Evolutionary conservation across 768 basidiomycete genomes (phyloP), one percentile per base, ranked within the genome.

Genomic region (Coprinopsis strossmayeri): DNA sequence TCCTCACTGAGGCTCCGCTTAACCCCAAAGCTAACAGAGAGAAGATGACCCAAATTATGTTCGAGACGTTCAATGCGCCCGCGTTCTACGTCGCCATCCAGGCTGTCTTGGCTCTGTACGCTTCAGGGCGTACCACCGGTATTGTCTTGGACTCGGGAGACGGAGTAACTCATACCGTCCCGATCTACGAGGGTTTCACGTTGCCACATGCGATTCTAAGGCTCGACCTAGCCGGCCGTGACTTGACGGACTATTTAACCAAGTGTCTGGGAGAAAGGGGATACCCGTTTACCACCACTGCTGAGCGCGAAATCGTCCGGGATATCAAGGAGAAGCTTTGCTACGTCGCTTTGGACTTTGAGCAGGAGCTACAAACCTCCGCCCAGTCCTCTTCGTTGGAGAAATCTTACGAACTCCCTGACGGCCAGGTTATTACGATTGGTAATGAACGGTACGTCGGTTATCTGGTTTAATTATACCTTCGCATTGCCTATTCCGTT

Each of bases 301-400:
- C 87, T 27, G 88, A 89, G 69, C 76, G 79, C 57, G 87, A 90
- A 77, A 88, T 92, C 50, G 90, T 92, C 55, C 77, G 91, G 43
- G 91, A 92, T 65, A 91, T 92, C 75, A 92, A 92, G 74, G 87
- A 91, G 77, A 89, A 88, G 76, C 78, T 91, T 25, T 90, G 88
- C 68, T 91, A 91, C 63, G 89, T 91, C 54, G 89, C 89, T 21
- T 76, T 90, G 51, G 89, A 91, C 67, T 91, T 90, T 57, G 88
- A 91, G 61, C 83, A 90, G 65, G 89, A 91, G 68, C 70, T 91
- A 55, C 82, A 87, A 67, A 87, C 84, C n/a, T 88, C 88, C 27
- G 83, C 87, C 48, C 82, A 87, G 60, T 84, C 82, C 17, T 88
- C 85, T 34, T 79, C 85, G 23, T 72, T 91, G 41, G 90, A 91